Evolutionary conservation across 805 yeast genomes (phyloP), one percentile per base, ranked within the genome.

Genomic region (Ogataea salicorniae): DNA sequence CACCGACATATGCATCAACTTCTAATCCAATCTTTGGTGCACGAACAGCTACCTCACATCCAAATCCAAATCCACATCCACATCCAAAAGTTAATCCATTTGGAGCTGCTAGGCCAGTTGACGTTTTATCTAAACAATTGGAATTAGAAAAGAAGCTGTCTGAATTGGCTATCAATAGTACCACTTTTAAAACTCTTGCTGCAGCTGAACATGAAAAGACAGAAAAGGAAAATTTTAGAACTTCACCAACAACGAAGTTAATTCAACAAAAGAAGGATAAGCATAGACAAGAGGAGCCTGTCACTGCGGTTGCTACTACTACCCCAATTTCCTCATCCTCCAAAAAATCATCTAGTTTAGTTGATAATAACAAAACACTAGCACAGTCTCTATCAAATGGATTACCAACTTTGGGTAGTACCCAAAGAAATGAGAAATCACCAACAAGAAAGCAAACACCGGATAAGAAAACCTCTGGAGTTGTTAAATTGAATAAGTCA

Each of bases 71-170:
- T 35, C 11, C 49, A 52, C 13, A 50, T 49, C 15, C 26, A 18
- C 16, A 68, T 57, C 61, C 71, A 3, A 82, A 77, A 56, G 52
- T 76, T 0, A 84, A 80, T 58, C 90, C 94, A 3, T 88, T 89
- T 69, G 96, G 96, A 0, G 70, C 77, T 5, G 96, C 96, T 1
- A 86, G 80, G 66, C 96, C 96, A 1, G 92, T 88, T 6, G 96
- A 88, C 63, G 80, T 85, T 2, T 70, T 81, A 20, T 72, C 86
- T 23, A 81, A 78, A 54, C 80, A 79, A 54, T 67, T 73, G 41
- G 92, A 85, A 57, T 67, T 84, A 20, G 91, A 84, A 50, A 72
- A 74, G 46, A 66, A 67, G 46, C 61, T 78, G 47, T 59, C 66
- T 14, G 61, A 63, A 33, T 53, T 75, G 40, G 72, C 72, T 34